Base-by-base conservation (phyloP, 208 protist species). In the Wallacemonas sp. region DNA sequence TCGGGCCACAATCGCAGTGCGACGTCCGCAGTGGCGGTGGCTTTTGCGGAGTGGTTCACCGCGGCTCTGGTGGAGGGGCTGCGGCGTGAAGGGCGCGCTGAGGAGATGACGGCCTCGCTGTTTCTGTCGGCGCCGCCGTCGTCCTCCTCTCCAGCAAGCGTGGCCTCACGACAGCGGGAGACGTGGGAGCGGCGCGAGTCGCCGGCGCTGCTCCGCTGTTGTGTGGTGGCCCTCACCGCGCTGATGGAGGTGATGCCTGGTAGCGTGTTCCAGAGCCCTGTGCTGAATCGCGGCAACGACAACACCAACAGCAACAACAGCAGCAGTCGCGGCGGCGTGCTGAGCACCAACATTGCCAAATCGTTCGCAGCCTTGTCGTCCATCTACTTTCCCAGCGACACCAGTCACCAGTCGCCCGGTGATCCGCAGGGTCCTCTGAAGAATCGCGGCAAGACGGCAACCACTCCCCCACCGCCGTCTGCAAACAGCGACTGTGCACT, bases 11-110 rank as follows among this genome's bases (percentile, higher is more conserved):
- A 55, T 3, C 47, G 47, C 47, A 19, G 14, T 5, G 30, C 26
- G 9, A 32, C 21, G 30, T 16, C 30, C 6, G 52, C 52, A 3
- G 32, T 29, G 6, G 52, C 52, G 9, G 1, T 39, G 8, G 52
- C 52, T 3, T 58, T 26, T 24, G 52, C 27, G n/a, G 52, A 58
- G n/a, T 58, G 52, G 52, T 58, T 58, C 38, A 4, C 27, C n/a
- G 19, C 4, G 26, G 52, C 52, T 8, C 52, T 58, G 12, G 26
- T 38, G 12, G 19, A 33, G 19, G 52, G 30, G 26, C 52, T 58
- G 24, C n/a, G 9, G n/a, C 52, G 52, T n/a, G n/a, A n/a, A n/a
- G n/a, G n/a, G n/a, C n/a, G n/a, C n/a, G n/a, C n/a, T n/a, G n/a
- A n/a, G n/a, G n/a, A n/a, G n/a, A n/a, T n/a, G n/a, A n/a, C n/a